These are phyloP conservation scores for Ascosphaera aggregata DNA, from an alignment of 2,329 filamentous ascomycete genomes.

Conservation along the genomic window DNA sequence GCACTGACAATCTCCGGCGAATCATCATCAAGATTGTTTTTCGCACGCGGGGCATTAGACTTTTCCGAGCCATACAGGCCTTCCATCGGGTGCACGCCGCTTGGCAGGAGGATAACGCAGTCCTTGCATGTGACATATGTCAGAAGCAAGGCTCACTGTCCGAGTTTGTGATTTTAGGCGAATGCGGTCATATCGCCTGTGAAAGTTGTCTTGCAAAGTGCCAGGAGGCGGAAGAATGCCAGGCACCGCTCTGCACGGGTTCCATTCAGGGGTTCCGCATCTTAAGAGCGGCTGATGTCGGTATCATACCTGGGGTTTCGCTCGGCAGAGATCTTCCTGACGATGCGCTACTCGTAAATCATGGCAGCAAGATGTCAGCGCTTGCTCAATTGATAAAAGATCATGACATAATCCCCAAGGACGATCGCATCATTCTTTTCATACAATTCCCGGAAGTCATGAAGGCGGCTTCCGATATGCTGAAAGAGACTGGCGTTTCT, in stretches of 20 bases:
- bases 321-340: no score
- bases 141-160: no score
- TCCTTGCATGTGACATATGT: no score
- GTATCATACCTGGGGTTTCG: no score
- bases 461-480: slow-evolving; percentile 12
- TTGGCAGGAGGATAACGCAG: no score
- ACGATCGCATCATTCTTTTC: slow-evolving; percentile 32
- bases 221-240: slow-evolving; percentile 14
- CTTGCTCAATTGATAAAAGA: slow-evolving; percentile 22
- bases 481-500: slow-evolving; percentile 10
- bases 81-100: no score
- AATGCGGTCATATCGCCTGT: slow-evolving; percentile 31
- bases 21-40: slow-evolving; percentile 12
- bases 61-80: slow-evolving; percentile 12
- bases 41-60: slow-evolving; percentile 12
- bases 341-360: slow-evolving; percentile 7
- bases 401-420: slow-evolving; percentile 11
- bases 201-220: slow-evolving; percentile 13
- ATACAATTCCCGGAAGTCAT: slow-evolving; percentile 28
- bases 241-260: slow-evolving; percentile 18
- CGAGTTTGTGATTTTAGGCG: slow-evolving; percentile 19
- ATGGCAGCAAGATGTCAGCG: slow-evolving; percentile 26
- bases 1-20: slow-evolving; percentile 8
- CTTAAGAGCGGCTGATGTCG: slow-evolving; percentile 17
- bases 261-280: slow-evolving; percentile 18